Percentiles rank a stretch among this genome's conserved stretches.
Evolutionary conservation across 2,329 filamentous ascomycete genomes (phyloP).

Genomic region (Hawksworthiomyces lignivorus): DNA sequence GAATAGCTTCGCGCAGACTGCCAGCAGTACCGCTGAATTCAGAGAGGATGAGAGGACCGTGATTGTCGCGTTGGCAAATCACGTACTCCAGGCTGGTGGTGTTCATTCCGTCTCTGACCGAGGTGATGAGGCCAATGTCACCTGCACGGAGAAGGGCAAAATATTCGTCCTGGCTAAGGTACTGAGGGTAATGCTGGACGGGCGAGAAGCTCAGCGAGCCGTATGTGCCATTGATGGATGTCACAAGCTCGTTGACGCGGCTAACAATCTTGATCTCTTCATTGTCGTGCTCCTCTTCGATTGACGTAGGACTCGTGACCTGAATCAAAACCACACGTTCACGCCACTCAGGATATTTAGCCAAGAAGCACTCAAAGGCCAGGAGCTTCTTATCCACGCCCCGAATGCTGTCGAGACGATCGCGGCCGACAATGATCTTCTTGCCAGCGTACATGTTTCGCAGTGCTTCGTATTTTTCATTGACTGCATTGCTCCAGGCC

Average conservation of each 20-base stretch:
- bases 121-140: conserved; percentile 90
- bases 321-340: conserved; percentile 91
- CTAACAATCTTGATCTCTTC: conserved; percentile 73
- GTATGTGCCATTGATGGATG: conserved; percentile 84
- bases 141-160: conserved; percentile 86
- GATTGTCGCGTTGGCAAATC: conserved; percentile 78
- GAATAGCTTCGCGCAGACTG: conserved; percentile 75
- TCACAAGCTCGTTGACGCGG: conserved; percentile 83
- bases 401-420: conserved; percentile 85
- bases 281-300: conserved; percentile 71
- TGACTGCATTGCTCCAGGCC: conserved; percentile 64
- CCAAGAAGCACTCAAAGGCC: conserved; percentile 87
- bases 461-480: conserved; percentile 65
- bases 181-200: conserved; percentile 91
- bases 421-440: conserved; percentile 90
- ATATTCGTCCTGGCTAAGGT: conserved; percentile 83
- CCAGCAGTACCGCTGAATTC: conserved; percentile 94
- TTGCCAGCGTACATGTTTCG: conserved; percentile 76
- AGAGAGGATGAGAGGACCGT: conserved; percentile 85
- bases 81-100: conserved; percentile 94
- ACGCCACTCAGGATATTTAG: conserved; percentile 84
- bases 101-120: conserved; percentile 95
- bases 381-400: conserved; percentile 94
- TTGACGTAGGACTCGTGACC: conserved; percentile 79
- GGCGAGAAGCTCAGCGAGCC: conserved; percentile 84